phyloP scores from a whole-genome alignment of 1,284 basidiomycete genomes.

The Pseudozyma pruni region DNA sequence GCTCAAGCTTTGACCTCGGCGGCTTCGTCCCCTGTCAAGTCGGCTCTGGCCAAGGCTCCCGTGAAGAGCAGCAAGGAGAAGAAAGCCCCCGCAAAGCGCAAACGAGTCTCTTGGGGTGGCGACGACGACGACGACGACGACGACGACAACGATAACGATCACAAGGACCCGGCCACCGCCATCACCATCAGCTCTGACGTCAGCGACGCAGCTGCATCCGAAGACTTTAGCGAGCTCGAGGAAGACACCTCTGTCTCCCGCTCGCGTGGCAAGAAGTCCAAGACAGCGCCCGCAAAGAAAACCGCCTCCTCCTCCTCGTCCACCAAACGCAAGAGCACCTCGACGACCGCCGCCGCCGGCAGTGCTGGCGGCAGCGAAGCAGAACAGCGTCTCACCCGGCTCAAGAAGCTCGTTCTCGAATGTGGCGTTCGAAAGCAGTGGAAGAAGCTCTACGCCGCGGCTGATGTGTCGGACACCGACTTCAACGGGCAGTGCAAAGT shows the following conservation, averaged over 20 bases:
- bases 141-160: not conserved
- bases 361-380: constrained; percentile 21
- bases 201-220: not conserved
- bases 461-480: constrained; percentile 15
- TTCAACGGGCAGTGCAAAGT: constrained; percentile 19
- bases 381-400: constrained; percentile 24
- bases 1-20: constrained; percentile 6
- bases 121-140: constrained; percentile 3
- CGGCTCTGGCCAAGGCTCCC: constrained; percentile 1
- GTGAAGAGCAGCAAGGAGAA: constrained; percentile 7
- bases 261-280: constrained; percentile 7
- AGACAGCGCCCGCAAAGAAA: constrained; percentile 1
- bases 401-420: constrained; percentile 45
- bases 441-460: constrained; percentile 47
- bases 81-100: constrained; percentile 20
- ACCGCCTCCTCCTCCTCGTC: constrained; percentile 1
- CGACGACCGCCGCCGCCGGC: not conserved
- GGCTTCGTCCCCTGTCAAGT: not conserved
- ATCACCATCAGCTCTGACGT: not conserved
- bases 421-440: constrained; percentile 45
- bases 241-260: constrained; percentile 24
- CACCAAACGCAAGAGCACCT: constrained; percentile 4
- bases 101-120: not conserved
- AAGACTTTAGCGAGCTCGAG: constrained; percentile 41
- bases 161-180: not conserved